Base-by-base conservation (phyloP, 2,329 filamentous ascomycete species). In the Paecilomyces variotii region DNA sequence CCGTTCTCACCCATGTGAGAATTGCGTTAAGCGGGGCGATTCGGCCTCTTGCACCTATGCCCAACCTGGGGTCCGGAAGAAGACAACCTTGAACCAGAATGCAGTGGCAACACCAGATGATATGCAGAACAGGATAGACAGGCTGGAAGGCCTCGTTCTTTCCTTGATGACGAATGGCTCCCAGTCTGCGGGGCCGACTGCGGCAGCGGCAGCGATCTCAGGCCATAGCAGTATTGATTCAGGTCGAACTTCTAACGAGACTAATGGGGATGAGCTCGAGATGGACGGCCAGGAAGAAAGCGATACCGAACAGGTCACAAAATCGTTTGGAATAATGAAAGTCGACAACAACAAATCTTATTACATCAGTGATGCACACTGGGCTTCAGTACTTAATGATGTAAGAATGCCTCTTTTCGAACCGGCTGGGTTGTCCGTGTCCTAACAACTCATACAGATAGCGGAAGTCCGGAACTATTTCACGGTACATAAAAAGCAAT, bases 71-170 rank as follows among this genome's bases (percentile, higher is more conserved):
- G 82, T 86, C 56, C 84, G 90, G 66, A 94, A 90, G 76, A 95
- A 90, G 81, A 86, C 74, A 59, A 67, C 68, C 7, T 65, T 75
- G 39, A 80, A 79, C 69, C 84, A 87, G 74, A 83, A 77, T 57
- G 65, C 77, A 56, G 76, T 84, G 76, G 80, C 82, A 58, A 80
- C 83, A 66, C 91, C 93, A 55, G 92, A 96, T 81, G 93, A 97
- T 75, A 97, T 97, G 93, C 93, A 97, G 78, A 96, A 95, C 71
- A 89, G 94, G 72, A 97, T 97, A 77, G 92, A 97, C 79, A 86
- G 93, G 67, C 82, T 97, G 64, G 93, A 97, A 81, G 89, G 90
- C 66, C 79, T 97, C 72, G 93, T 97, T 61, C 77, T 97, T 64
- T 95, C 91, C 28, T 76, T 97, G 70, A 97, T 97, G 93, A 93